phyloP scores from a whole-genome alignment of 768 basidiomycete species.

The Agrocybe praecox region DNA sequence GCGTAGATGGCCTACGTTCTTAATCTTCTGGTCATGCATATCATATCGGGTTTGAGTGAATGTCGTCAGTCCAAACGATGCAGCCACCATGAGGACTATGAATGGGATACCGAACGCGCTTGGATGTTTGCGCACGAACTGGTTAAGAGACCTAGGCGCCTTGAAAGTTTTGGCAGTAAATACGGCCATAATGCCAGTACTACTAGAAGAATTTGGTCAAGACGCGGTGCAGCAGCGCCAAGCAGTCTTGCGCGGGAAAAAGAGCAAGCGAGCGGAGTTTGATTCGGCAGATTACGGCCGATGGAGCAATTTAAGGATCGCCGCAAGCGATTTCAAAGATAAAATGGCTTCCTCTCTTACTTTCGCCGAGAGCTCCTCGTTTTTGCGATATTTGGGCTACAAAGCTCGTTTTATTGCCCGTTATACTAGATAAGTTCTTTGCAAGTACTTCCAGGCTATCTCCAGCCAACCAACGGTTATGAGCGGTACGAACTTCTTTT shows the following conservation, averaged over 20 bases:
- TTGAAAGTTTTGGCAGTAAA: slow-evolving; percentile 39
- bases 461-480: slow-evolving; percentile 15
- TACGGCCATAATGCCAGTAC: slow-evolving; percentile 7
- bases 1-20: slow-evolving; percentile 48
- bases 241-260: not conserved
- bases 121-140: slow-evolving; percentile 59
- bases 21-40: slow-evolving; percentile 77
- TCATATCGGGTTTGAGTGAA: slow-evolving; percentile 95
- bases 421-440: not conserved
- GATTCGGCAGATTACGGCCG: slow-evolving; percentile 21
- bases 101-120: slow-evolving; percentile 87
- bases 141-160: slow-evolving; percentile 46
- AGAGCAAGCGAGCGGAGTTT: slow-evolving; percentile 3
- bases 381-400: not conserved
- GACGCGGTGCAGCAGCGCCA: not conserved
- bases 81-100: slow-evolving; percentile 79
- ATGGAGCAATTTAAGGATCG: slow-evolving; percentile 17
- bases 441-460: not conserved
- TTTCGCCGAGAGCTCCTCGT: slow-evolving; percentile 4
- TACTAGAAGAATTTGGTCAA: too few relatives aligned
- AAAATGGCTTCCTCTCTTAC: slow-evolving; percentile 18
- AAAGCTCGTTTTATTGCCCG: not conserved
- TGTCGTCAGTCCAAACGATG: slow-evolving; percentile 79
- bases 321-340: slow-evolving; percentile 11
- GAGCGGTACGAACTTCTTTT: slow-evolving; percentile 29